Evolutionary conservation across 176 grass and related monocot genomes (phyloP).

Genomic region (Thinopyrum elongatum): DNA sequence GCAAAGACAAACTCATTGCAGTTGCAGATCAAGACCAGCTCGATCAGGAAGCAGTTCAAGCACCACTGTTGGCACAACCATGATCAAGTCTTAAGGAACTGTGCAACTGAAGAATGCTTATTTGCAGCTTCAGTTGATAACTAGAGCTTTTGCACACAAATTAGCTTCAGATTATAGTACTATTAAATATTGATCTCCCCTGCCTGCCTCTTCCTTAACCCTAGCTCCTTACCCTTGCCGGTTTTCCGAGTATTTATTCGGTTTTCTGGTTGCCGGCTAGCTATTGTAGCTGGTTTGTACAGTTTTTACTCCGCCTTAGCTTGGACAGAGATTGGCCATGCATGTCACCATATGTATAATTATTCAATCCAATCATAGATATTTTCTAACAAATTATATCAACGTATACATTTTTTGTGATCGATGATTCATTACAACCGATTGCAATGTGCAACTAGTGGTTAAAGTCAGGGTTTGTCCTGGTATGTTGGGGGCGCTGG

Average conservation of each 20-base stretch:
- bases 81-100: background rate
- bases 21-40: background rate
- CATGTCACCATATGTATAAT: background rate
- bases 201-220: background rate
- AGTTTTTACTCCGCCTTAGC: background rate
- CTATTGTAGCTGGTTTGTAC: background rate
- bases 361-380: background rate
- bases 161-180: background rate
- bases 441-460: background rate
- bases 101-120: background rate
- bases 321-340: background rate
- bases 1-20: background rate
- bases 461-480: no score
- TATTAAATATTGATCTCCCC: background rate
- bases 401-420: background rate
- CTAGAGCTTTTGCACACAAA: background rate
- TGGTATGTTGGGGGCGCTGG: background rate
- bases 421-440: background rate
- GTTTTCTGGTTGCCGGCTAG: background rate
- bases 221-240: background rate
- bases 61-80: conserved; percentile 35
- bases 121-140: background rate
- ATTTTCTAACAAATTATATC: background rate
- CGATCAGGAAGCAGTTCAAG: conserved; percentile 33
- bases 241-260: background rate